These are phyloP conservation scores for Botrytis cinerea DNA, from an alignment of 2,329 filamentous ascomycete genomes.

Conservation along the genomic window DNA sequence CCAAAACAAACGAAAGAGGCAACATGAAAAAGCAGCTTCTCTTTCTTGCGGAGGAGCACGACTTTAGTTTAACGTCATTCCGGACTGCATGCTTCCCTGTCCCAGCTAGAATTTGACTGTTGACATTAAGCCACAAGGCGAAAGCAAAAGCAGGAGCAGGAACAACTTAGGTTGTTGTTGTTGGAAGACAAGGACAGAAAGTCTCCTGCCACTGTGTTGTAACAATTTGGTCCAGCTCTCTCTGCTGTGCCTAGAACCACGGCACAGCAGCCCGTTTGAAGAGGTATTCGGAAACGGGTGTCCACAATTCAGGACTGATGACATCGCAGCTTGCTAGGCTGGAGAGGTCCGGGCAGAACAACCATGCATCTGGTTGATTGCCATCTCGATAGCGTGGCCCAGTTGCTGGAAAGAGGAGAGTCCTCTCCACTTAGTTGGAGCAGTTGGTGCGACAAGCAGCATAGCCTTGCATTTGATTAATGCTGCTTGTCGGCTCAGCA, in stretches of 20 bases:
- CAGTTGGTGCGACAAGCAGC: slow-evolving; percentile 53
- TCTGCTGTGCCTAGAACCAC: neutral
- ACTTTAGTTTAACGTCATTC: neutral
- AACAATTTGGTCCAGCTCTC: neutral
- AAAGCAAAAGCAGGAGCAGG: neutral
- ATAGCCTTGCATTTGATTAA: neutral
- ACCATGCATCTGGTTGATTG: slow-evolving; percentile 99
- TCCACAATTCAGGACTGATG: neutral
- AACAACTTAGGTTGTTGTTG: neutral
- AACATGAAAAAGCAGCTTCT: too few relatives aligned
- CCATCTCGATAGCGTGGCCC: slow-evolving; percentile 92
- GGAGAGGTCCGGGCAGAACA: slow-evolving; percentile 53
- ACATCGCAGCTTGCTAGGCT: neutral
- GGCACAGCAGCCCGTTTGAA: neutral
- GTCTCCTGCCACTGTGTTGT: neutral
- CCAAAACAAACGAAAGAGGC: neutral
- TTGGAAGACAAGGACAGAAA: neutral
- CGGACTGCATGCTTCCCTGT: neutral
- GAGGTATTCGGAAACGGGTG: neutral
- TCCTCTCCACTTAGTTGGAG: slow-evolving; percentile 96
- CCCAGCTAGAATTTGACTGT: neutral
- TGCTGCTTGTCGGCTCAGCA: neutral
- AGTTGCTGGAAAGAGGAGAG: neutral
- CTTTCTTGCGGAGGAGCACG: too few relatives aligned
- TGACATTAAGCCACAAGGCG: neutral